Base-by-base conservation (phyloP, 805 yeast species). In the Ogataea salicorniae region DNA sequence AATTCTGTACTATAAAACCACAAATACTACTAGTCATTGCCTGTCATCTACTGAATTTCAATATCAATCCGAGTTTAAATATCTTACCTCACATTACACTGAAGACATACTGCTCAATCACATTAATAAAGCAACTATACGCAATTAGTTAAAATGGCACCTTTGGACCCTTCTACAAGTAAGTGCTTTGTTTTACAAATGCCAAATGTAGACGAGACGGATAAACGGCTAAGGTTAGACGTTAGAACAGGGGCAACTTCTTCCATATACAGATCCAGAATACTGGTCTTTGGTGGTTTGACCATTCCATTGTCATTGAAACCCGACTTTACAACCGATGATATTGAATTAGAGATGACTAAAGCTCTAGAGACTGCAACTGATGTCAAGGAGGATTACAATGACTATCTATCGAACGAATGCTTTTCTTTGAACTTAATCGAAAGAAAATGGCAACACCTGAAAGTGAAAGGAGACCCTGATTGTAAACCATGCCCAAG, bases 241-340 rank as follows among this genome's bases (percentile, higher is more conserved):
- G 76, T 76, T 41, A 71, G 92, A 47, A 81, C 89, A 1, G 94
- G 94, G 15, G 78, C 88, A 2, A 79, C 88, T 0, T 67, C 81
- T 2, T 68, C 75, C 1, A 69, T 81, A 23, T 71, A 75, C 35
- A 76, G 81, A 55, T 84, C 91, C 6, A 70, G 80, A 43, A 70
- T 85, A 1, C 75, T 81, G 31, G 81, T 79, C 0, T 79, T 71
- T 60, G 92, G 91, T n/a, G 94, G 94, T 0, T 64, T 83, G 16
- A 76, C 81, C 0, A 63, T 81, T 9, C 85, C 84, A 1, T 57
- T 85, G 16, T 76, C 77, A 41, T 57, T 83, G 36, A 55, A 64
- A 4, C 57, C 68, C 2, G 43, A 47, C 2, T 66, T 73, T 26
- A 67, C 76, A 13, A 60, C 75, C 17, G 58, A 60, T 2, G 73